Conservation (phyloP, 2,329 filamentous ascomycete species). For the Neopestalotiopsis sp. region DNA sequence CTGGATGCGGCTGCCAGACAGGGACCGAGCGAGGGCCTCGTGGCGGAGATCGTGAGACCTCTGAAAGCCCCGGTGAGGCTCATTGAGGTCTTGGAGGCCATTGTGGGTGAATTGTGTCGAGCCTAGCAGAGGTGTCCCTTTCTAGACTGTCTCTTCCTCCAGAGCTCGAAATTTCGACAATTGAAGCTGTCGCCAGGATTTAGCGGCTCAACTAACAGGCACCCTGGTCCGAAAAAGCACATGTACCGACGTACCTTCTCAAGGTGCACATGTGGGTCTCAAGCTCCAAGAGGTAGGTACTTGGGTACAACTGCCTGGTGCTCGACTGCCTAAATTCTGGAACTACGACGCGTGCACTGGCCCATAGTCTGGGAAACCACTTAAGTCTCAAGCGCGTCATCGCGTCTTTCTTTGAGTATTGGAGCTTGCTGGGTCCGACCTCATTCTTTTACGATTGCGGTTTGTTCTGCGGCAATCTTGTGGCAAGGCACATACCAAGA, state of each 20-base stretch:
- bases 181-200: conserved; percentile 11
- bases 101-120: conserved; percentile 36
- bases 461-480: not conserved
- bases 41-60: conserved; percentile 46
- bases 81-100: conserved; percentile 51
- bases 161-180: conserved; percentile 21
- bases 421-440: not conserved
- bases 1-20: conserved; percentile 36
- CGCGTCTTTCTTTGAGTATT: conserved; percentile 7
- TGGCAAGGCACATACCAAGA: not conserved
- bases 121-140: not conserved
- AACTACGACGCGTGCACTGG: conserved; percentile 1
- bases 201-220: not conserved
- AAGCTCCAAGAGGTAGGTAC: not conserved
- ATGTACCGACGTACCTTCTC: not conserved
- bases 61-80: conserved; percentile 56
- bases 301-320: not conserved
- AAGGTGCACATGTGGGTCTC: not conserved
- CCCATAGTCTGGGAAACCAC: conserved; percentile 10
- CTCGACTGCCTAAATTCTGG: not conserved
- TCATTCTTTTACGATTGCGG: not conserved
- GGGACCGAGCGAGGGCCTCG: conserved; percentile 41
- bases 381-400: conserved; percentile 12
- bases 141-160: not conserved
- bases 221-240: not conserved